Evolutionary conservation across 192 early-diverging fungal genomes (phyloP), one percentile per base, ranked within the genome.

Genomic region (Funneliformis mosseae): DNA sequence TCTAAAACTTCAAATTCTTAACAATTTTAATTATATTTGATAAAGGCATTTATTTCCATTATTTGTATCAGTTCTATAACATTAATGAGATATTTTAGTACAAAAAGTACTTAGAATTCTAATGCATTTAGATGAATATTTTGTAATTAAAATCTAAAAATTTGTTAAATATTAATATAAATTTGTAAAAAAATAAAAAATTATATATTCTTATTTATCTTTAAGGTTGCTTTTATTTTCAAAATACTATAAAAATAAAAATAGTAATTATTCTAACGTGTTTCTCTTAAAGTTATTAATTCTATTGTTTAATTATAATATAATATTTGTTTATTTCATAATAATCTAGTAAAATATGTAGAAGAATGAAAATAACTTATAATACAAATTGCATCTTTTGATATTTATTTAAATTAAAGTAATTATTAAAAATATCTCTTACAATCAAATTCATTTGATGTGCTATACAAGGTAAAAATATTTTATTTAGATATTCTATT

Each of bases 291-390:
- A 25, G 8, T 23, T 28, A 64, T 23, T 8, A 64, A 33, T 12
- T 9, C 28, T 64, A 64, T 64, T 43, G 42, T 71, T 71, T 71
- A 11, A 38, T 12, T 39, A 70, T 74, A 74, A 50, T 8, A 48
- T 4, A 10, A 48, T 1, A 11, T 45, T 74, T 74, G 72, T 7
- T 74, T 12, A 59, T 74, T 74, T 48, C 27, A 6, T 74, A 74
- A 48, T 48, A 27, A 48, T 25, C 23, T 41, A 25, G 12, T 71
- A 18, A 71, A 71, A 39, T 42, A 39, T 71, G 42, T 0, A 39
- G 69, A 71, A 45, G 38, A 71, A 71, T 41, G 69, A 50, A 74
- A 74, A 50, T 74, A 74, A n/a, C 48, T 74, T 28, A 74, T 11
- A 50, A 74, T 59, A 59, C 27, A 23, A 45, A 74, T 55, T 50